Evolutionary conservation across 202 grass and related monocot genomes (phyloP), one percentile per base, ranked within the genome.

Genomic region (Setaria viridis): DNA sequence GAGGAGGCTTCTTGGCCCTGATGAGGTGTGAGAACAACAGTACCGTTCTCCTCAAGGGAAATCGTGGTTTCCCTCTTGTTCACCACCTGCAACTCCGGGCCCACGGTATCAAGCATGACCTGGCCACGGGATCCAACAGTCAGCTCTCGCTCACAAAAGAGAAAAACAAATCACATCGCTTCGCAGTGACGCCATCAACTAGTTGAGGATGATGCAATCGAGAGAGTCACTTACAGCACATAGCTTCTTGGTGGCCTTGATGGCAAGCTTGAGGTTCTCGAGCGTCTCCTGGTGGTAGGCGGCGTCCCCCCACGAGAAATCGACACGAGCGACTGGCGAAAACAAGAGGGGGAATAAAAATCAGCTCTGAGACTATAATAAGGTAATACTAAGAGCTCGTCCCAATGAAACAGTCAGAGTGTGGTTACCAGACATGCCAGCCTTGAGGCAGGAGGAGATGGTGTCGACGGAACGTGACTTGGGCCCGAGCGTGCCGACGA

Each of bases 41-140:
- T 85, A 13, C 88, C 92, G 11, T 94, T 91, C 85, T 93, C 94
- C 62, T 96, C 94, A 5, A 99, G 92, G 41, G 94, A 93, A 49
- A 99, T 96, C 3, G 90, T 11, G 14, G 34, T 81, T 60, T 94
- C 97, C 0, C 65, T 87, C 80, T 94, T 94, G 82, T 96, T 99
- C 50, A 94, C 88, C 76, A 99, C 94, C 77, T 99, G 92, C 81
- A 99, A 67, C 89, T 99, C 97, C 4, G 97, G 91, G 19, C 97
- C 97, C 5, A 99, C 94, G 0, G 97, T 99, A 64, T 99, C 97
- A 4, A 99, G 84, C 94, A 99, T 99, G 58, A 99, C 92, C 97
- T 99, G 85, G 4, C 15, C 60, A 59, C 1, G n/a, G 2, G 15
- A 85, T 63, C 33, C 41, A 80, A 33, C 29, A n/a, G 32, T 85